These are phyloP conservation scores for Alternaria angustiovoidea DNA, from an alignment of 2,329 filamentous ascomycete species.

Conservation along the genomic window DNA sequence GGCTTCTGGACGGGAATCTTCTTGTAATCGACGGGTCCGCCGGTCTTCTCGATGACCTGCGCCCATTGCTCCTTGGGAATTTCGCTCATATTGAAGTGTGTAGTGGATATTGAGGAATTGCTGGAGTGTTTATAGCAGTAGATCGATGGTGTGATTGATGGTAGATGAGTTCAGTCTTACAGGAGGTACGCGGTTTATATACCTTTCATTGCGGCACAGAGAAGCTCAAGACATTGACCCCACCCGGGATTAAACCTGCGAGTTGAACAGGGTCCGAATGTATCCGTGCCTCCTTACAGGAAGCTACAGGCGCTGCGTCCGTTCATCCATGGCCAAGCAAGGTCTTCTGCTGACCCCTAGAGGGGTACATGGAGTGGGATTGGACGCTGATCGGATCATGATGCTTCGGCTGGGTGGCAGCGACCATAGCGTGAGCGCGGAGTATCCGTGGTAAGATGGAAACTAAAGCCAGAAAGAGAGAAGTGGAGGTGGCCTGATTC, in stretches of 20 bases:
- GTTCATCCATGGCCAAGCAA: constrained; percentile 31
- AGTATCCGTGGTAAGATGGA: constrained; percentile 12
- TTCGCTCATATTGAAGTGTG: constrained; percentile 55
- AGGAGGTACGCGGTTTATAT: constrained; percentile 30
- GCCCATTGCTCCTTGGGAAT: constrained; percentile 90
- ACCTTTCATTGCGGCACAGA: constrained; percentile 13
- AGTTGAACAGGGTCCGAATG: constrained; percentile 18
- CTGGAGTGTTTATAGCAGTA: constrained; percentile 9
- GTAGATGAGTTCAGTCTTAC: constrained; percentile 1
- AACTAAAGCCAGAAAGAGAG: constrained; percentile 13
- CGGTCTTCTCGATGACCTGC: constrained; percentile 84
- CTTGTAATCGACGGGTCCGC: constrained; percentile 75
- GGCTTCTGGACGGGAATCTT: constrained; percentile 83
- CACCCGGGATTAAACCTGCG: constrained; percentile 13
- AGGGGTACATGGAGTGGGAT: constrained; percentile 31
- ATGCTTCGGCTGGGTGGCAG: constrained; percentile 42
- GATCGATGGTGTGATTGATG: constrained; percentile 20
- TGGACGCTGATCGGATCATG: constrained; percentile 43
- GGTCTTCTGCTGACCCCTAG: constrained; percentile 29
- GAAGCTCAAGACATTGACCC: constrained; percentile 21
- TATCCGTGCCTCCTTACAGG: constrained; percentile 18
- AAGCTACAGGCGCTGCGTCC: constrained; percentile 23
- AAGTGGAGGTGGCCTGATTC: constrained; percentile 26
- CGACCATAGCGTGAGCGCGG: constrained; percentile 25
- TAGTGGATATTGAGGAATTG: neutral